Evolutionary conservation across 2,329 filamentous ascomycete genomes (phyloP), one percentile per base, ranked within the genome.

Genomic region (Verticillium nubilum): DNA sequence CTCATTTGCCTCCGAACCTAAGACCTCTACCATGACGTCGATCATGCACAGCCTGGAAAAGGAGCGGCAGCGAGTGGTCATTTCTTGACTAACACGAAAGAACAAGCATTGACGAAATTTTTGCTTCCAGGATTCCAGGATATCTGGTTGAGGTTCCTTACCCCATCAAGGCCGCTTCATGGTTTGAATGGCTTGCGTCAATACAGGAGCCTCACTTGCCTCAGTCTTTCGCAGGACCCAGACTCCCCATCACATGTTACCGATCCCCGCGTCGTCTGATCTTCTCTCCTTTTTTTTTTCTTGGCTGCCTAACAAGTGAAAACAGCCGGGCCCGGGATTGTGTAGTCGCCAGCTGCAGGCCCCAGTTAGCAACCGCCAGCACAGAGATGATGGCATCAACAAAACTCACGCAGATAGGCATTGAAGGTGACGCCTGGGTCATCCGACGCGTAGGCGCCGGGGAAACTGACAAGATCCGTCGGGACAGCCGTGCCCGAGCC

Each of bases 371-470:
- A 52, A 56, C 42, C 19, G 35, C 19, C 23, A 23, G 55, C 13
- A 13, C 5, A 12, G 15, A 29, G 54, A 26, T 17, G 13, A 23
- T n/a, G 4, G 23, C 3, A 56, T 10, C n/a, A 7, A 31, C 19
- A 37, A 37, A 19, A 64, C 74, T 67, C 56, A 75, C 74, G 74
- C 67, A 79, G 73, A 67, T 83, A 85, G 19, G 79, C 69, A 66
- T 84, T 76, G 62, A 80, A 83, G 13, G 77, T 79, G 58, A 85
- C 76, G 0, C 82, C 82, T 0, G 81, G 70, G 60, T 84, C 81
- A 19, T 69, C 73, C 1, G 67, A 69, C 65, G 76, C 75, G 66
- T 85, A 85, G 1, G 79, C 81, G 6, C 82, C 82, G 0, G 82
- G 82, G 70, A 85, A 82, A 1, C 75, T 65, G 17, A 85, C 82